Percentiles rank a stretch among this genome's conserved stretches.
phyloP scores from a whole-genome alignment of 306 rosid genomes.

The Bauhinia variegata region DNA sequence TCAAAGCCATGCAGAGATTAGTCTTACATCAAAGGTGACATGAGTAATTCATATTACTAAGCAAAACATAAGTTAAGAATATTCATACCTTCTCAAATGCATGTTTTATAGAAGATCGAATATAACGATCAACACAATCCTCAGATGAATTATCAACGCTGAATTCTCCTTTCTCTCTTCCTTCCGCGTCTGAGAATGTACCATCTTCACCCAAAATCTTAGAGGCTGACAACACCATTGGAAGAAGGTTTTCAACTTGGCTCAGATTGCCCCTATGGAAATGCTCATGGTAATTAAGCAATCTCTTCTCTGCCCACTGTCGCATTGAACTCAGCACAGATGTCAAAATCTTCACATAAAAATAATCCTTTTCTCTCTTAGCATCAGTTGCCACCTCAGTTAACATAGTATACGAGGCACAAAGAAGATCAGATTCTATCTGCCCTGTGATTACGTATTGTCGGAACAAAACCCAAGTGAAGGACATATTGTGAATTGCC shows the following conservation, averaged over 20 bases:
- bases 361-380: conserved; percentile 62
- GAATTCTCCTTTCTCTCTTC: conserved; percentile 51
- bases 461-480: conserved; percentile 84
- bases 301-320: conserved; percentile 77
- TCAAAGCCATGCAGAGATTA: too few species aligned
- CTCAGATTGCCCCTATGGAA: conserved; percentile 64
- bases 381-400: conserved; percentile 77
- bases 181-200: conserved; percentile 51
- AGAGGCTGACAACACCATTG: conserved; percentile 66
- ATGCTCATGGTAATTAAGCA: conserved; percentile 73
- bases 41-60: too few species aligned
- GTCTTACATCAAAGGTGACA: too few species aligned
- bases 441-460: conserved; percentile 75
- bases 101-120: conserved; percentile 60
- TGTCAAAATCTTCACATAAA: conserved; percentile 62
- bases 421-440: conserved; percentile 74
- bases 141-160: conserved; percentile 67
- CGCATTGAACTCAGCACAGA: conserved; percentile 69
- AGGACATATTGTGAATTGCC: conserved; percentile 73
- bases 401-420: conserved; percentile 80
- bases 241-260: conserved; percentile 78
- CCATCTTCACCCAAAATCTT: conserved; percentile 82
- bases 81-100: conserved; percentile 71
- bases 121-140: conserved; percentile 67
- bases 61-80: too few species aligned